Base-by-base conservation (phyloP, 2,329 filamentous ascomycete genomes). In the Tolypocladium nubicola region DNA sequence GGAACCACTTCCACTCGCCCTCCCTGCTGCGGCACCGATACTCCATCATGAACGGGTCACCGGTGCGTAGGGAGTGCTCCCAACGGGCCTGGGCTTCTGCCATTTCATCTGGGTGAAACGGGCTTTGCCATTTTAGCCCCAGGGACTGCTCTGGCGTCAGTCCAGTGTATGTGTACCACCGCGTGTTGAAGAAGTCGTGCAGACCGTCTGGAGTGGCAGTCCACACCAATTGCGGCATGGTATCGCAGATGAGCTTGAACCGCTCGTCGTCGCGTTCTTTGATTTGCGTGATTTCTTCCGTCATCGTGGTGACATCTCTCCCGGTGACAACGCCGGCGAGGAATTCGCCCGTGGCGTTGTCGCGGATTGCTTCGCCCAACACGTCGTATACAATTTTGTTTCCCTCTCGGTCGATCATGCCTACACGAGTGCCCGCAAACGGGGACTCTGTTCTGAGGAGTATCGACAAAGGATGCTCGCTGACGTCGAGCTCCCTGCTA, bases 151-250 rank as follows among this genome's bases (percentile, higher is more conserved):
- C 81, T 11, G 78, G 75, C 0, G 77, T 79, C 30, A 90, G 70
- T 0, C 89, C 87, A 0, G 89, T 92, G 64, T 89, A 92, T n/a
- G 83, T 80, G 65, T 89, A 89, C 87, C 88, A 93, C n/a, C 85
- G 76, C 52, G 83, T 81, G 58, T 87, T 89, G 69, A 86, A 92
- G 71, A 89, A 92, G 64, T 92, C 88, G 62, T 83, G 79, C 33
- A 74, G 63, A 0, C 89, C 88, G 19, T 87, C 80, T 0, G 86
- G 78, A 0, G 73, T 83, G 0, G 88, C 82, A 0, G 87, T 90
- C 87, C 88, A 93, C 6, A 92, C 84, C 71, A 87, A 74, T 64
- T 86, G 83, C 2, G 84, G 83, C 79, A 87, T 85, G 23, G 81
- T 86, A 61, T 92, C 88, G 61, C 87, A 89, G 53, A 92, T 90